phyloP scores from a whole-genome alignment of 2,329 filamentous ascomycete species.

The Macrophomina phaseolina region DNA sequence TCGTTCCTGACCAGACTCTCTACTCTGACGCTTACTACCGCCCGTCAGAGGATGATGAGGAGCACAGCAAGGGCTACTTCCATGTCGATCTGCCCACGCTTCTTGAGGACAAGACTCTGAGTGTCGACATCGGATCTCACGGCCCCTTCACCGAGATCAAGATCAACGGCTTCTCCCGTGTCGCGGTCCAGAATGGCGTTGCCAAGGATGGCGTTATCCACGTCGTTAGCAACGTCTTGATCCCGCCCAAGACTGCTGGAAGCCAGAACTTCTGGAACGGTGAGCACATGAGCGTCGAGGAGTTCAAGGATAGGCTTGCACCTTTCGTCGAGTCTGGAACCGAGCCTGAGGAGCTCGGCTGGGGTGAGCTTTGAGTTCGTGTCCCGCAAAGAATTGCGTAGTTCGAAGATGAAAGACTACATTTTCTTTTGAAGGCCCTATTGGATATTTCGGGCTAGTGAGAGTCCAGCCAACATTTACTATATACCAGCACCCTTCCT shows the following conservation, averaged over 20 bases:
- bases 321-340: slow-evolving; percentile 35
- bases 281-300: slow-evolving; percentile 61
- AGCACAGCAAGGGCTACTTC: slow-evolving; percentile 11
- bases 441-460: neutral
- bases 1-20: slow-evolving; percentile 74
- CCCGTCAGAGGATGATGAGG: neutral
- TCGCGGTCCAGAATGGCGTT: slow-evolving; percentile 72
- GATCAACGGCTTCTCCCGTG: slow-evolving; percentile 74
- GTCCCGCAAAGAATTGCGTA: neutral
- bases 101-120: slow-evolving; percentile 68
- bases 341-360: slow-evolving; percentile 12
- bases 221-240: slow-evolving; percentile 72
- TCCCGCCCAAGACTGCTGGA: slow-evolving; percentile 70
- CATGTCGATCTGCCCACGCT: slow-evolving; percentile 76
- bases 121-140: slow-evolving; percentile 72
- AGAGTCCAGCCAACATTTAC: neutral
- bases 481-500: slow-evolving; percentile 10
- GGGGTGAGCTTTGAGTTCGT: slow-evolving; percentile 19
- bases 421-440: neutral
- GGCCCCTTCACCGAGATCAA: slow-evolving; percentile 73
- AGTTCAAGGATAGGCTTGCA: slow-evolving; percentile 60
- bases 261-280: slow-evolving; percentile 39
- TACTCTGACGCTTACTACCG: slow-evolving; percentile 84
- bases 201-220: slow-evolving; percentile 84
- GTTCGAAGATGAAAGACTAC: neutral